phyloP scores from a whole-genome alignment of 139 green algal species.

The Chlorella sp. region DNA sequence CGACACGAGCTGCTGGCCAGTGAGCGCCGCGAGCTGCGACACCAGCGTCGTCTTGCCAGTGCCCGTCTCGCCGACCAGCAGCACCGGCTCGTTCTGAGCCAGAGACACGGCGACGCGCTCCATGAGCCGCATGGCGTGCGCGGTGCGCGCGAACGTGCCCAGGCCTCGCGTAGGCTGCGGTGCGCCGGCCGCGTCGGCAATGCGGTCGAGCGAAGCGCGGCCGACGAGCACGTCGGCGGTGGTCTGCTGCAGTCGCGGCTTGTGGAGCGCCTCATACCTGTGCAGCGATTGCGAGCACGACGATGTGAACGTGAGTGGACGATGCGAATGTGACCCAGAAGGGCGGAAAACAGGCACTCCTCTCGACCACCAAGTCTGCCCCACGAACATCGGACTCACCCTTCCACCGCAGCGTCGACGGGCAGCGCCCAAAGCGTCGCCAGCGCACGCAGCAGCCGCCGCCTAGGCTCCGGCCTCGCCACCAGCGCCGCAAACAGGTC shows the following conservation, averaged over 20 bases:
- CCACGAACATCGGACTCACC: too few species aligned
- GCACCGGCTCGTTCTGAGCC: slow-evolving; percentile 66
- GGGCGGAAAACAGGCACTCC: too few species aligned
- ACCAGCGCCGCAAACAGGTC: slow-evolving; percentile 44
- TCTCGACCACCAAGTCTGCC: too few species aligned
- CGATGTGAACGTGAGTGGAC: too few species aligned
- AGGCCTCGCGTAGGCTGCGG: background rate
- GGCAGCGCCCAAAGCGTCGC: slow-evolving; percentile 53
- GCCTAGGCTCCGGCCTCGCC: slow-evolving; percentile 15
- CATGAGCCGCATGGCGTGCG: slow-evolving; percentile 78
- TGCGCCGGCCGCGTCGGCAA: background rate
- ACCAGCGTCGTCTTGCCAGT: slow-evolving; percentile 95
- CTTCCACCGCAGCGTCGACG: slow-evolving; percentile 1
- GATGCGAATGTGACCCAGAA: too few species aligned
- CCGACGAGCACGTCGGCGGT: slow-evolving; percentile 24
- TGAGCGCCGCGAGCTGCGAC: slow-evolving; percentile 62
- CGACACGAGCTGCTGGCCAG: slow-evolving; percentile 69
- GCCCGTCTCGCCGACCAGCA: slow-evolving; percentile 98
- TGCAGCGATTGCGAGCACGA: slow-evolving; percentile 29
- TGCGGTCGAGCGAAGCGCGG: slow-evolving; percentile 19
- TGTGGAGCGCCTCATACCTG: slow-evolving; percentile 46
- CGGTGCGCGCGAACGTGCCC: slow-evolving; percentile 76
- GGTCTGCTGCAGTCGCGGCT: slow-evolving; percentile 47
- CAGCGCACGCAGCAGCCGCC: slow-evolving; percentile 36
- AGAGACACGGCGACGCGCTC: slow-evolving; percentile 75